Conservation (phyloP, 768 basidiomycete species). For the Calvatia gigantea region DNA sequence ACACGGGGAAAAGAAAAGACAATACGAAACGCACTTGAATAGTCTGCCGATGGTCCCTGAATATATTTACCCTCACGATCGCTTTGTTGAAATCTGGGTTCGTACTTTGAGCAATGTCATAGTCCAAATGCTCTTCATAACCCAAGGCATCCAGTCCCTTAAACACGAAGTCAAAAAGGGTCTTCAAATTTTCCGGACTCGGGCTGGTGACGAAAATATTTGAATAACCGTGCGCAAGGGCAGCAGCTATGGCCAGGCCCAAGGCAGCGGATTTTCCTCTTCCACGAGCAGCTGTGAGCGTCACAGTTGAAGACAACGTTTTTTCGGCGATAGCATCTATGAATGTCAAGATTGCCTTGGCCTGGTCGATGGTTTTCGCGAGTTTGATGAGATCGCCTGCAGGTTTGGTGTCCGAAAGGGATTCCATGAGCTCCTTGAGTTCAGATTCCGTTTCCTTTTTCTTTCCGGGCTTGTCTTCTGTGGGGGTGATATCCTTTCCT, state of each 20-base stretch:
- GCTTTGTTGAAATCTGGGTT: conserved; percentile 93
- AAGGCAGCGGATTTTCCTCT: conserved; percentile 96
- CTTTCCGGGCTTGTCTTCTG: conserved; percentile 41
- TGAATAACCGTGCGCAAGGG: conserved; percentile 89
- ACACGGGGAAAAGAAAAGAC: background rate
- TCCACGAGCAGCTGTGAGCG: conserved; percentile 91
- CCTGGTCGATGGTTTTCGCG: conserved; percentile 91
- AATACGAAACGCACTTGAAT: conserved; percentile 68
- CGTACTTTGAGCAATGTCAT: conserved; percentile 94
- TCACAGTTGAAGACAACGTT: conserved; percentile 90
- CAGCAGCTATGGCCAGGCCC: conserved; percentile 92
- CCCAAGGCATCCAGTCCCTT: conserved; percentile 93
- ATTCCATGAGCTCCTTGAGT: conserved; percentile 75
- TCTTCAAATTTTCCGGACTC: conserved; percentile 95
- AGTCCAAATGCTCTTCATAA: conserved; percentile 97
- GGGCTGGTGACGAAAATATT: conserved; percentile 99
- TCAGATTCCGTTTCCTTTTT: conserved; percentile 49
- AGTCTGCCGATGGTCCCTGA: conserved; percentile 90
- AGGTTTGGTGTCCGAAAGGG: conserved; percentile 77
- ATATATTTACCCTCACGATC: conserved; percentile 93
- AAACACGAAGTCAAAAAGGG: conserved; percentile 96
- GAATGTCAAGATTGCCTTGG: conserved; percentile 90
- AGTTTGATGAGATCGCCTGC: conserved; percentile 88
- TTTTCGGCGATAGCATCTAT: conserved; percentile 93
- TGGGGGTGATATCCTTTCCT: conserved; percentile 84